A percentile compares a stretch with the other conserved stretches of the same genome.
phyloP scores from a whole-genome alignment of 2,329 filamentous ascomycete species.

The Xenoacremonium recifei region DNA sequence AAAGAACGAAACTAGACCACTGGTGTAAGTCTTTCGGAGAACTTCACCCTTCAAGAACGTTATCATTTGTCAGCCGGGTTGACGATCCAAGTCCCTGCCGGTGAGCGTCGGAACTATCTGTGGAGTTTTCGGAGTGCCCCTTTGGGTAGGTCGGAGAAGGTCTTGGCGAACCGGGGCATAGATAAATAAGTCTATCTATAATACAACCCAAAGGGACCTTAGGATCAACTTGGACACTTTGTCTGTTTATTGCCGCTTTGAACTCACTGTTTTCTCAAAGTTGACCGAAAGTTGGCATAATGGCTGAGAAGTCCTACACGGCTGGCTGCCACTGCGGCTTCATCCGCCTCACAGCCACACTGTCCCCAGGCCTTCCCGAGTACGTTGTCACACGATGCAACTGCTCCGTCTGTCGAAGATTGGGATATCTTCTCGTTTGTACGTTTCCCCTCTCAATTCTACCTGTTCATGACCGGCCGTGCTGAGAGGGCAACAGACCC shows the following conservation, averaged over 20 bases:
- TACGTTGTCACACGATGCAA: constrained; percentile 48
- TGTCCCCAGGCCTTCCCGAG: constrained; percentile 47
- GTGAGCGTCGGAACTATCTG: no score
- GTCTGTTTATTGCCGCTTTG: neutral
- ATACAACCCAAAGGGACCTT: no score
- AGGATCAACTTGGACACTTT: no score
- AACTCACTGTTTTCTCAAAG: neutral
- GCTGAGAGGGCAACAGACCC: constrained; percentile 33
- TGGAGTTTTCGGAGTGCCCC: no score
- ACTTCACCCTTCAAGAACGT: no score
- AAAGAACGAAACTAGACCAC: no score
- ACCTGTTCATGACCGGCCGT: neutral
- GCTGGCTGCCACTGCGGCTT: constrained; percentile 54
- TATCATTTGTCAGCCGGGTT: no score
- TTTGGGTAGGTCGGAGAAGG: no score
- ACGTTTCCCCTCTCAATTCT: constrained; percentile 13
- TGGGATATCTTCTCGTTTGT: constrained; percentile 52
- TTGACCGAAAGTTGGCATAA: constrained; percentile 5
- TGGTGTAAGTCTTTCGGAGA: no score
- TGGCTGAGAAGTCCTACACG: constrained; percentile 34
- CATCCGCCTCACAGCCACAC: constrained; percentile 45
- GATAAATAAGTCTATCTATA: no score
- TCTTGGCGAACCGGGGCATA: no score
- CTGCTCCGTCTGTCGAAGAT: constrained; percentile 52
- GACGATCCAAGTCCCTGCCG: no score